Evolutionary conservation across 179 eudicot genomes (phyloP).

Genomic region (Carnegiea gigantea): DNA sequence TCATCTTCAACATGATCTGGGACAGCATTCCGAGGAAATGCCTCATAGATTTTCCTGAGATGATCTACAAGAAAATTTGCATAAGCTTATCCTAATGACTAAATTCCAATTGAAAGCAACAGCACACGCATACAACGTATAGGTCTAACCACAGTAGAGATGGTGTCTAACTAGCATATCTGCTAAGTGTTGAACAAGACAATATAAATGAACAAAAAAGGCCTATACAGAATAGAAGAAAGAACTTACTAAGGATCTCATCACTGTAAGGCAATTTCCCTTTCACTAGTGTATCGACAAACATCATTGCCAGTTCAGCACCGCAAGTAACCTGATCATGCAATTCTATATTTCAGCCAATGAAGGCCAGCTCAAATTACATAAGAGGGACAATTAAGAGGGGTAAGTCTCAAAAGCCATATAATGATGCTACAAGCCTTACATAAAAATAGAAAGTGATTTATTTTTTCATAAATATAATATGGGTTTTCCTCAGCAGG

Average conservation of each 20-base stretch:
- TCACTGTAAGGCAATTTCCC: conserved; percentile 63
- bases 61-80: conserved; percentile 52
- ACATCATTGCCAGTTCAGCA: conserved; percentile 79
- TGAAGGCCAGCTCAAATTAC: background rate
- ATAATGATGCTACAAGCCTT: background rate
- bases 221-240: conserved; percentile 10
- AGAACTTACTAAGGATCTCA: conserved; percentile 66
- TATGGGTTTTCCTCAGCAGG: too few species aligned
- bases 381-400: background rate
- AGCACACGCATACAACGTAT: background rate
- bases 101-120: background rate
- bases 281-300: conserved; percentile 82
- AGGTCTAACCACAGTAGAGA: background rate
- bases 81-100: conserved; percentile 14
- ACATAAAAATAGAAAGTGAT: background rate
- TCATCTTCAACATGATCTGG: conserved; percentile 80
- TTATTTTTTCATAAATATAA: too few species aligned
- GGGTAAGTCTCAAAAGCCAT: background rate
- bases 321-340: conserved; percentile 84
- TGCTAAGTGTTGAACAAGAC: background rate
- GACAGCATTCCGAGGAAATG: conserved; percentile 71
- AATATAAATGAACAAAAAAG: background rate
- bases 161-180: conserved; percentile 7
- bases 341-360: background rate
- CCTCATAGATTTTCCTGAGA: conserved; percentile 73